A percentile compares a stretch with the other conserved stretches of the same genome.
Conservation (phyloP, 495 filamentous ascomycete genomes). For the Lentithecium fluviatile region DNA sequence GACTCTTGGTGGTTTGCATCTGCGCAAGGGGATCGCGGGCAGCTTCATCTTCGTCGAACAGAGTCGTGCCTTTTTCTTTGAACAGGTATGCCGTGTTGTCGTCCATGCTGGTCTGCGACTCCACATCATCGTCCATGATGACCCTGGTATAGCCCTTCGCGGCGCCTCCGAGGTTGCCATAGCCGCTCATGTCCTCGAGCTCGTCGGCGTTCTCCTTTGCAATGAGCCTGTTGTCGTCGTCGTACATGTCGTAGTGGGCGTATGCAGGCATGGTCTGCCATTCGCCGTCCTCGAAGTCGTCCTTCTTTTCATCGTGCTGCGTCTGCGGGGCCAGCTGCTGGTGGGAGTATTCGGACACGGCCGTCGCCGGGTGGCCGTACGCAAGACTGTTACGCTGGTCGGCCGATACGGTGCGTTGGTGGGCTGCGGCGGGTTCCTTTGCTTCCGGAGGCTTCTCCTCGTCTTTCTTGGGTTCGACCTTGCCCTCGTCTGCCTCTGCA, state of each 20-base stretch:
- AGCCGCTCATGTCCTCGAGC: constrained; percentile 69
- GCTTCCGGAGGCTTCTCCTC: constrained; percentile 3
- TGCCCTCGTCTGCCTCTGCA: not conserved
- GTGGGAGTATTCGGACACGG: constrained; percentile 85
- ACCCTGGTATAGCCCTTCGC: constrained; percentile 94
- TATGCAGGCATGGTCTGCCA: constrained; percentile 96
- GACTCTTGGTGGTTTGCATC: constrained; percentile 91
- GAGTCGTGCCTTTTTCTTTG: constrained; percentile 62
- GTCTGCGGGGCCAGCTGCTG: constrained; percentile 64
- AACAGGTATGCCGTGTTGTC: constrained; percentile 97
- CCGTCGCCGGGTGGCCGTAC: constrained; percentile 26
- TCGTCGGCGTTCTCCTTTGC: constrained; percentile 72
- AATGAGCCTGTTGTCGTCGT: constrained; percentile 85
- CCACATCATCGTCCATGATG: constrained; percentile 87
- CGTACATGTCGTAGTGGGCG: constrained; percentile 88
- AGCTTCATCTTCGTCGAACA: constrained; percentile 68
- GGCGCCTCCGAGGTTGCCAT: constrained; percentile 75
- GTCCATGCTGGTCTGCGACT: constrained; percentile 93
- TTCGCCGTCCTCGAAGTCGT: constrained; percentile 60
- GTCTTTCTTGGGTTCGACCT: not conserved
- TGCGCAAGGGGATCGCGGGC: constrained; percentile 77
- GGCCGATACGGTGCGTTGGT: not conserved
- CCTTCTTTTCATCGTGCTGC: constrained; percentile 45
- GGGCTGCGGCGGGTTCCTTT: not conserved
- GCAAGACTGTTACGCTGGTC: constrained; percentile 7